These are phyloP conservation scores for Ilex paraguariensis DNA, from an alignment of 305 asterid genomes.

Conservation along the genomic window DNA sequence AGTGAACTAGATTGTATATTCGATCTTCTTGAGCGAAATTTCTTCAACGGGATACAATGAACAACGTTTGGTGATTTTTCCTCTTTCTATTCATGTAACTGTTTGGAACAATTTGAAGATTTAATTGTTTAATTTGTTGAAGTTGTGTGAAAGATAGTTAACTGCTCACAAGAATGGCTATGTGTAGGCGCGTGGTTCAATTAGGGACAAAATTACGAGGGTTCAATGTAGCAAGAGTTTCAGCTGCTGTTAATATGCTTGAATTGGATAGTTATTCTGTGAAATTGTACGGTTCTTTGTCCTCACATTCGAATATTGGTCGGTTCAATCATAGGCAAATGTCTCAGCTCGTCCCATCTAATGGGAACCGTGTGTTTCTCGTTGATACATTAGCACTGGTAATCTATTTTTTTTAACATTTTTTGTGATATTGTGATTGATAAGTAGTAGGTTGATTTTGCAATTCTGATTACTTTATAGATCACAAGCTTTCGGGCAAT, in stretches of 20 bases:
- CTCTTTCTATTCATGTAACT: no score
- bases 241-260: conserved; percentile 4
- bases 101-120: no score
- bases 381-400: conserved; percentile 58
- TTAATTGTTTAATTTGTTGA: no score
- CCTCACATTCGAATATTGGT: conserved; percentile 22
- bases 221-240: conserved; percentile 17
- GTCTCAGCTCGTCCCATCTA: conserved; percentile 43
- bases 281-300: conserved; percentile 22
- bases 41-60: no score
- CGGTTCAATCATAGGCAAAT: conserved; percentile 35
- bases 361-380: conserved; percentile 36
- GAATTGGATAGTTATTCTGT: conserved; percentile 6
- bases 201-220: conserved; percentile 24
- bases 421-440: background rate
- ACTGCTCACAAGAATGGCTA: conserved; percentile 11
- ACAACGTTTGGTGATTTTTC: no score
- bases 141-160: no score
- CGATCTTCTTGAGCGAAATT: no score
- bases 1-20: no score
- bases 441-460: background rate
- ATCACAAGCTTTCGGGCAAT: background rate
- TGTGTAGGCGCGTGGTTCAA: conserved; percentile 27
- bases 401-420: conserved; percentile 1
- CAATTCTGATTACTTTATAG: background rate